Evolutionary conservation across 2,329 filamentous ascomycete species (phyloP), one percentile per base, ranked within the genome.

Genomic region (Alternaria arbusti): DNA sequence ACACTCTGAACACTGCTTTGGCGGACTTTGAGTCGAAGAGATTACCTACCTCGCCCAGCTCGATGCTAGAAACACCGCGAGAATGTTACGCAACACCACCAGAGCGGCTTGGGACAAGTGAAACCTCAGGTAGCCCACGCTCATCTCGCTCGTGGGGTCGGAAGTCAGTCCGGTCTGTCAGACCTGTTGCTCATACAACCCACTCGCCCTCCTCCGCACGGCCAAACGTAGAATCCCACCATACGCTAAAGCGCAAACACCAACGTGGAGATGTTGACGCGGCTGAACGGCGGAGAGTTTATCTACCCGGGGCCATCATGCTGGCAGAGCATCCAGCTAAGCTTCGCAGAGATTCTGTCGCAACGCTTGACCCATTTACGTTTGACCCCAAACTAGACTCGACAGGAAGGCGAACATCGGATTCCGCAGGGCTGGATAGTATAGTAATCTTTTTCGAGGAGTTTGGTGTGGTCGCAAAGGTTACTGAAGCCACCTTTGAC

Each of bases 361-460:
- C 80, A 22, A 81, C 74, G 17, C 64, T 81, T 55, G 79, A 82
- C 25, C 73, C 77, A 1, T 82, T 82, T 40, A 65, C 64, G 44
- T 61, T 82, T 51, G 65, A 68, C 26, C 54, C 61, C 43, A 67
- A 65, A n/a, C 54, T 61, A 44, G 66, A 69, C 17, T 55, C 66
- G 23, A 55, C 62, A 49, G 62, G 58, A 25, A 69, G 63, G 63
- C 69, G 69, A 23, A 64, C 65, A 44, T 75, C 74, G 12, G 74
- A 79, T 54, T 40, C 70, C 45, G 55, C 69, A 23, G 69, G 65
- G 6, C 65, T 79, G 17, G 82, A 84, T 22, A 76, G 80, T 26
- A 74, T 83, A n/a, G 79, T 80, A 51, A 75, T 76, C 45, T 84
- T 79, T 70, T 82, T 84, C 54, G 75, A 80, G 22, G 74, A 74